Conservation (phyloP, 192 early-diverging fungal species). For the Entomortierella lignicola region DNA sequence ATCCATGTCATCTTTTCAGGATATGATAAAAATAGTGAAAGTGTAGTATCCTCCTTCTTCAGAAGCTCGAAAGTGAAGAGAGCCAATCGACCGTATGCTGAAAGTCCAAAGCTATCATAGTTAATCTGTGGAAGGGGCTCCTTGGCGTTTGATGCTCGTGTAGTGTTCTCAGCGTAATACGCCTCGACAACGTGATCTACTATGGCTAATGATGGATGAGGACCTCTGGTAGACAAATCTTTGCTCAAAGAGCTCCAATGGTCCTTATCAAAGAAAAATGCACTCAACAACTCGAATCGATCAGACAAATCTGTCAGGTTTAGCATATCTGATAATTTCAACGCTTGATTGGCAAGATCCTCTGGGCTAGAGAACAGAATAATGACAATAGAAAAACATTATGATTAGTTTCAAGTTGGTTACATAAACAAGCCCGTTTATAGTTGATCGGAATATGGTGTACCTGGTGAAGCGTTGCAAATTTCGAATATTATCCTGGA, state of each 20-base stretch:
- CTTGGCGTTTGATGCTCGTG: neutral
- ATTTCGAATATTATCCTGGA: constrained; percentile 53
- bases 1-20: constrained; percentile 52
- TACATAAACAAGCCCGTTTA: no score
- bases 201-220: constrained; percentile 29
- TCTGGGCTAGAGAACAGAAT: constrained; percentile 58
- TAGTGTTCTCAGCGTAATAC: constrained; percentile 25
- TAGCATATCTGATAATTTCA: constrained; percentile 46
- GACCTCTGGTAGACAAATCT: constrained; percentile 38
- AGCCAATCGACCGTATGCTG: constrained; percentile 57
- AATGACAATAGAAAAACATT: neutral
- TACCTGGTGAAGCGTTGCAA: constrained; percentile 54
- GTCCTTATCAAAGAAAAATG: constrained; percentile 47
- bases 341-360: constrained; percentile 56
- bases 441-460: no score
- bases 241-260: constrained; percentile 56
- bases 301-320: constrained; percentile 28
- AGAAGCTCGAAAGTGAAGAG: constrained; percentile 58
- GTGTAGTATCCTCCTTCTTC: constrained; percentile 30
- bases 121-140: neutral
- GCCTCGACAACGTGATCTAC: constrained; percentile 40
- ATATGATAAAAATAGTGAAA: constrained; percentile 35
- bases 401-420: neutral
- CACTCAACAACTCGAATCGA: constrained; percentile 19
- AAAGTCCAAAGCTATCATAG: constrained; percentile 65